Base-by-base conservation (phyloP, 2,329 filamentous ascomycete genomes). In the Verticillium nubilum region DNA sequence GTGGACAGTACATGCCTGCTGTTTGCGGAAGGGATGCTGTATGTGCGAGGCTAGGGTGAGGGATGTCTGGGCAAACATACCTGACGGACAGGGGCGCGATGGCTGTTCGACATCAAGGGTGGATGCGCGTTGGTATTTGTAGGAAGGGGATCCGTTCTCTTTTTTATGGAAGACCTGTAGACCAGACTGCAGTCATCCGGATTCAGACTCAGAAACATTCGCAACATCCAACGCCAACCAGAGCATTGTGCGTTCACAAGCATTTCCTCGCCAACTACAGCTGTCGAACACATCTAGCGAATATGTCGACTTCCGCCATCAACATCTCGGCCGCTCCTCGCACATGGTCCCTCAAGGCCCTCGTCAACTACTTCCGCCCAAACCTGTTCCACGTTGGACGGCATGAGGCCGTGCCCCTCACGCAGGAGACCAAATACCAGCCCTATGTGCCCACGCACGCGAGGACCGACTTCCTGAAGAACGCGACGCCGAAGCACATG, bases 401-500 rank as follows among this genome's bases (percentile, higher is more conserved):
- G 47, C 26, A 35, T 4, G 27, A 53, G n/a, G 15, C 26, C 1
- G n/a, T 26, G 23, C 54, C 35, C 5, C 25, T 37, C 15, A 50
- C 33, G n/a, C 54, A 56, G 33, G 56, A 57, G 28, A n/a, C 27
- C 26, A 52, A 57, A 15, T 52, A 57, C 28, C 35, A 42, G 13
- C 37, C 56, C 13, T 57, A 57, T 15, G 56, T 69, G 10, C 79
- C 79, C 3, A 73, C 67, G n/a, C 73, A 80, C 60, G 77, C 78
- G 1, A 74, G 72, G 1, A 61, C 71, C 5, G 74, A 75, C 4
- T 78, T 77, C 63, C 65, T 80, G 56, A 72, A 67, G 64, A 80
- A 75, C 6, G 71, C 77, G 3, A 77, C 78, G 5, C 66, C 77
- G 15, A 66, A 68, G 50, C 65, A 67, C n/a, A 78, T 78, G 65